Evolutionary conservation across 1,139 yeast genomes (phyloP), one percentile per base, ranked within the genome.

Genomic region (Blastobotrys serpentis): DNA sequence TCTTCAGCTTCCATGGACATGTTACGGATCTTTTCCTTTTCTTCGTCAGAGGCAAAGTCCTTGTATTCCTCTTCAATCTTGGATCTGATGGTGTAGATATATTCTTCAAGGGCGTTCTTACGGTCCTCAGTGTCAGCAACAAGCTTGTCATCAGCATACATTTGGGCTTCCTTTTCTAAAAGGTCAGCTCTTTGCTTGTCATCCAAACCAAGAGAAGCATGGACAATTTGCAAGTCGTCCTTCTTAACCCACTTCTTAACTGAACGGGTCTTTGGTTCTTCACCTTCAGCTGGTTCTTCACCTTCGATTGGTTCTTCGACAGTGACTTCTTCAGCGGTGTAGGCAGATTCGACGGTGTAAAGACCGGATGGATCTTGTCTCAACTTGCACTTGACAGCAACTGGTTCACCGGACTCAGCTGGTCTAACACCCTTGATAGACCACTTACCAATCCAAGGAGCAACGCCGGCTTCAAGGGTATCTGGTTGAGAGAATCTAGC

Each of bases 71-170:
- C 98, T 54, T 90, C 97, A 66, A 94, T 79, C 77, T 94, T 92
- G 69, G 96, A 96, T 77, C 98, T 87, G 72, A 92, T 82, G 64
- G 88, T 95, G 76, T 92, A 92, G 66, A 94, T 92, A 80, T 92
- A 92, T 77, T 92, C 98, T 78, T 92, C 98, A 57, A 94, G 80
- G 59, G 96, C 94, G 71, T 92, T 92, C 86, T 92, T 92, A 74
- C 90, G 88, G 76, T 92, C 98, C 77, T 92, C 98, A 59, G 98
- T 94, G 76, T 92, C 98, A 61, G 95, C 95, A 59, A 92, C 97
- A 63, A 92, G 82, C 77, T 89, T 92, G 75, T 94, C 99, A 68
- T 84, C 90, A 68, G 88, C 80, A 57, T 81, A 78, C 83, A 92
- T 74, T 68, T 86, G 78, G 66, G 82, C 81, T 77, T 92, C 98